These are phyloP conservation scores for Epichloe sylvatica DNA, from an alignment of 2,329 filamentous ascomycete species.

Conservation along the genomic window DNA sequence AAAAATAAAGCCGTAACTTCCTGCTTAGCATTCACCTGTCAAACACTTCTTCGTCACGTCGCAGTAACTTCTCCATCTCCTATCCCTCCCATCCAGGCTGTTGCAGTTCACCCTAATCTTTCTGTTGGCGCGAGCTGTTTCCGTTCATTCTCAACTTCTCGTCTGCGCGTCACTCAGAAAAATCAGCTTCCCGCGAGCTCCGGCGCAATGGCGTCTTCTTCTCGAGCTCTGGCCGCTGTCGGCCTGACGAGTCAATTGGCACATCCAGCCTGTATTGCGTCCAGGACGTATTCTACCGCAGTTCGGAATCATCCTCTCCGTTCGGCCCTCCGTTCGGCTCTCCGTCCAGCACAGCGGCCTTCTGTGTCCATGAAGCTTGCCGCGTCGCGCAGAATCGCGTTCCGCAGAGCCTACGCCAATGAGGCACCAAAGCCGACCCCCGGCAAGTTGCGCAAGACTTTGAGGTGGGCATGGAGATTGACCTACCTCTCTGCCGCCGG, in stretches of 20 bases:
- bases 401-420: slow-evolving; percentile 37
- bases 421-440: slow-evolving; percentile 34
- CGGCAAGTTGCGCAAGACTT: slow-evolving; percentile 50
- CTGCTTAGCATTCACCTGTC: not conserved
- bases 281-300: slow-evolving; percentile 21
- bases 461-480: slow-evolving; percentile 73
- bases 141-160: not conserved
- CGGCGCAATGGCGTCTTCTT: slow-evolving; percentile 30
- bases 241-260: slow-evolving; percentile 18
- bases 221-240: slow-evolving; percentile 27
- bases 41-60: not conserved
- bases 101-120: not conserved
- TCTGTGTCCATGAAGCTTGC: slow-evolving; percentile 22
- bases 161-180: not conserved
- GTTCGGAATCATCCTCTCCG: slow-evolving; percentile 11
- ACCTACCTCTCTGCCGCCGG: slow-evolving; percentile 63
- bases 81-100: not conserved
- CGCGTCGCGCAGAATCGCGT: slow-evolving; percentile 24
- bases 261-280: slow-evolving; percentile 16
- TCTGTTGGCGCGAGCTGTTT: not conserved
- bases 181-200: not conserved
- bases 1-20: not conserved
- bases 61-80: not conserved
- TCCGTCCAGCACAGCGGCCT: slow-evolving; percentile 14
- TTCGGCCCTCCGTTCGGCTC: slow-evolving; percentile 5